Percentiles rank a stretch among this genome's conserved stretches.
phyloP scores from a whole-genome alignment of 2,329 filamentous ascomycete species.

The Neopestalotiopsis sp. region DNA sequence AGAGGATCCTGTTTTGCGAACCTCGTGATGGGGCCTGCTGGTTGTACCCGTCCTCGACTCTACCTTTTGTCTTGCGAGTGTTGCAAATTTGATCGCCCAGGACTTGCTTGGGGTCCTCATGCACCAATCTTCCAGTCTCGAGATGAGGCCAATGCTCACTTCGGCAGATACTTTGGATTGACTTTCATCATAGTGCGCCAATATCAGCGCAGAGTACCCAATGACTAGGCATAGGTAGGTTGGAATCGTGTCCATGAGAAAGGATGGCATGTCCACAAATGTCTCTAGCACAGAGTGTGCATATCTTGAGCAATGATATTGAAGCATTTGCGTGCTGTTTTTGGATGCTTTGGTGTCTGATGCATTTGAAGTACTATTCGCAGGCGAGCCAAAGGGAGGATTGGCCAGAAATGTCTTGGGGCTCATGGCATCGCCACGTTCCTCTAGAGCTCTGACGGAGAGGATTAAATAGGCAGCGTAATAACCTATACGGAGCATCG shows the following conservation, averaged over 20 bases:
- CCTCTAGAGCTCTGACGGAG: slow-evolving; percentile 34
- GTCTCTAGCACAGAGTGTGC: slow-evolving; percentile 35
- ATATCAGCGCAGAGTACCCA: slow-evolving; percentile 38
- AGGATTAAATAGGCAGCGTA: slow-evolving; percentile 39
- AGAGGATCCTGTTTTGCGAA: slow-evolving; percentile 12
- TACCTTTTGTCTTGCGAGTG: slow-evolving; percentile 33
- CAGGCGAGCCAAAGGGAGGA: slow-evolving; percentile 16
- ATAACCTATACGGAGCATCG: slow-evolving; percentile 39
- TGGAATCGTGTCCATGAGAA: slow-evolving; percentile 34
- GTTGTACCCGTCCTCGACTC: slow-evolving; percentile 27
- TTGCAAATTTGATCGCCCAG: slow-evolving; percentile 37
- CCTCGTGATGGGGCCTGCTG: not conserved
- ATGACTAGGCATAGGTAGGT: slow-evolving; percentile 37
- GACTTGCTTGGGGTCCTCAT: slow-evolving; percentile 34
- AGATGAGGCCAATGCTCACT: slow-evolving; percentile 33
- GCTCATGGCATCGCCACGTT: slow-evolving; percentile 34
- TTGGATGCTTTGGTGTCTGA: slow-evolving; percentile 16
- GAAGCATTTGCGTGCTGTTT: slow-evolving; percentile 25
- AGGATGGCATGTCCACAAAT: slow-evolving; percentile 36
- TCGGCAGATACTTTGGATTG: slow-evolving; percentile 35
- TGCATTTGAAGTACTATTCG: slow-evolving; percentile 19
- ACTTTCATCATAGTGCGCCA: slow-evolving; percentile 36
- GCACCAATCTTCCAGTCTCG: slow-evolving; percentile 34
- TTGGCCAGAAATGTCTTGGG: slow-evolving; percentile 34
- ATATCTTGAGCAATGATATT: slow-evolving; percentile 33